phyloP scores from a whole-genome alignment of 495 filamentous ascomycete species.

The Penicillium dipodomyicola region DNA sequence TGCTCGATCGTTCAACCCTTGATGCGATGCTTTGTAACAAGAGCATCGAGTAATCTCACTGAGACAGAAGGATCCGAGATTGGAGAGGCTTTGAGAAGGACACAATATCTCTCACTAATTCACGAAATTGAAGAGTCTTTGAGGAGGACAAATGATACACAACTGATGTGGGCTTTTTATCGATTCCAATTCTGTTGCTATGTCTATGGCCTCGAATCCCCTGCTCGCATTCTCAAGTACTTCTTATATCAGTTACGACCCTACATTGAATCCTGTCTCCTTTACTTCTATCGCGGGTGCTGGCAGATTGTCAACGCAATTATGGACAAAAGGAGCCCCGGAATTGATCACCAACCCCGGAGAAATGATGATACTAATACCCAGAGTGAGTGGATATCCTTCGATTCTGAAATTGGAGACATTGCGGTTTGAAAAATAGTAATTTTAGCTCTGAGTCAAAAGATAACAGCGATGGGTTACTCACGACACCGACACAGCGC shows the following conservation, averaged over 20 bases:
- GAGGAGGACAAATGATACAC: constrained; percentile 20
- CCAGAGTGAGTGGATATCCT: constrained; percentile 4
- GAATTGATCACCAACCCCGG: neutral
- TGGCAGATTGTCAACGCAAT: too few relatives aligned
- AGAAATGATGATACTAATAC: too few relatives aligned
- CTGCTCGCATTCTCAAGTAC: neutral
- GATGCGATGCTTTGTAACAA: constrained; percentile 4
- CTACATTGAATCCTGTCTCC: too few relatives aligned
- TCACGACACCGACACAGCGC: constrained; percentile 2
- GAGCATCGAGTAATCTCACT: constrained; percentile 12
- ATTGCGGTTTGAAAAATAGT: too few relatives aligned
- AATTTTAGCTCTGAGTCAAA: neutral
- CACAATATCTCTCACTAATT: too few relatives aligned
- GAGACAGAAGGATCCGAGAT: neutral
- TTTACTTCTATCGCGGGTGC: too few relatives aligned
- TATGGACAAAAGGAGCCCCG: neutral
- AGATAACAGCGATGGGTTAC: neutral
- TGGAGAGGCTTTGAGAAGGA: constrained; percentile 13
- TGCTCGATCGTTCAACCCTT: constrained; percentile 23
- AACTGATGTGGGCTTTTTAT: constrained; percentile 24
- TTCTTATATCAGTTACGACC: too few relatives aligned
- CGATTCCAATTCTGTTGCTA: constrained; percentile 30
- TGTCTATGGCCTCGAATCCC: constrained; percentile 19
- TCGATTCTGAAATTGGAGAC: neutral
- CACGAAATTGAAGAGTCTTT: constrained; percentile 2